phyloP scores from a whole-genome alignment of 1,139 yeast genomes.

The Zygoascus sp. region DNA sequence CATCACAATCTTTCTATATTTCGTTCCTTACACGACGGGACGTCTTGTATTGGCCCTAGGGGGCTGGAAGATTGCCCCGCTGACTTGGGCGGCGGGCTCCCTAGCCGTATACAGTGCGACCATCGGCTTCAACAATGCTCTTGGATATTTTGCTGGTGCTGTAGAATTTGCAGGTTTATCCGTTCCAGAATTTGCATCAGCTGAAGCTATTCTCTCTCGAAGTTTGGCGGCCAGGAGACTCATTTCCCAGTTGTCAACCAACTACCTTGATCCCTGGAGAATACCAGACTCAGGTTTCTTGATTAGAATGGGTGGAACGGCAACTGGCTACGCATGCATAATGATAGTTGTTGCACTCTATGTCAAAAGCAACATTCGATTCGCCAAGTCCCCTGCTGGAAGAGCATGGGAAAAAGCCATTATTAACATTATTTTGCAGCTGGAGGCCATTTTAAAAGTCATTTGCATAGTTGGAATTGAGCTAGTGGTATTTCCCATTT shows the following conservation, averaged over 20 bases:
- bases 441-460: conserved; percentile 65
- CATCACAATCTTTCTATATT: conserved; percentile 19
- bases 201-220: conserved; percentile 1
- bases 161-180: not conserved
- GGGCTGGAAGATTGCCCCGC: conserved; percentile 2
- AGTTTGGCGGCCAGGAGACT: conserved; percentile 5
- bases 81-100: not conserved
- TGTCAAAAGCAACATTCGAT: conserved; percentile 18
- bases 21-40: conserved; percentile 30
- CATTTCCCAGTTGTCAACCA: not conserved
- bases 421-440: conserved; percentile 26
- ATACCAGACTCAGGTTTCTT: conserved; percentile 15
- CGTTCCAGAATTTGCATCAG: not conserved
- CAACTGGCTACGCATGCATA: conserved; percentile 21
- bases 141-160: not conserved
- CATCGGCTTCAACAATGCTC: not conserved
- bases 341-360: conserved; percentile 18
- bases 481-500: conserved; percentile 74
- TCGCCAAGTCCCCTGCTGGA: conserved; percentile 17
- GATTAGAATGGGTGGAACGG: conserved; percentile 18
- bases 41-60: conserved; percentile 20
- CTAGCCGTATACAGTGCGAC: not conserved
- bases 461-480: conserved; percentile 73
- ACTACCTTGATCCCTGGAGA: conserved; percentile 9
- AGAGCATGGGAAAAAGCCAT: conserved; percentile 19